phyloP scores from a whole-genome alignment of 495 filamentous ascomycete species.

The Podospora fimiseda region DNA sequence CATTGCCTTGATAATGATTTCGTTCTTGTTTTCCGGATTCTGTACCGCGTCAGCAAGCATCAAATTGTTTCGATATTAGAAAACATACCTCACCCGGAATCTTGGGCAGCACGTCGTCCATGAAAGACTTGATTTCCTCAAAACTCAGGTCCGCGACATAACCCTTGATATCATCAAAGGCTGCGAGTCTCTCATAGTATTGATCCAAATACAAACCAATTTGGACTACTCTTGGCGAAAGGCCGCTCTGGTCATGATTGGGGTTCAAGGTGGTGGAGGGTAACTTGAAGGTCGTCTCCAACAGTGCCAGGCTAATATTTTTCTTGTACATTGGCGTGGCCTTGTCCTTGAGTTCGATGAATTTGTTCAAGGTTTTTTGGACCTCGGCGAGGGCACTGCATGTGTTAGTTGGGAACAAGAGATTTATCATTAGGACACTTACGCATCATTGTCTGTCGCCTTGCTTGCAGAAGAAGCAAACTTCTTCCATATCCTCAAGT shows the following conservation, averaged over 20 bases:
- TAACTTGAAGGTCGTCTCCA: slow-evolving; percentile 22
- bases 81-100: slow-evolving; percentile 21
- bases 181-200: slow-evolving; percentile 27
- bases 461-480: slow-evolving; percentile 27
- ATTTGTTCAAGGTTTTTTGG: slow-evolving; percentile 19
- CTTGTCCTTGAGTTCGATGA: slow-evolving; percentile 21
- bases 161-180: slow-evolving; percentile 31
- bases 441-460: slow-evolving; percentile 25
- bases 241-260: slow-evolving; percentile 2
- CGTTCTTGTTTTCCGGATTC: slow-evolving; percentile 13
- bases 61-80: neutral
- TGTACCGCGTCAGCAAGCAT: slow-evolving; percentile 2
- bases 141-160: slow-evolving; percentile 27
- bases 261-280: slow-evolving; percentile 5
- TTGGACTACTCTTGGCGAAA: slow-evolving; percentile 24
- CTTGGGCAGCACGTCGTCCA: slow-evolving; percentile 22
- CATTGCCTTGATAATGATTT: slow-evolving; percentile 20
- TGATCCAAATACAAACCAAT: slow-evolving; percentile 28
- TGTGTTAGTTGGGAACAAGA: no score
- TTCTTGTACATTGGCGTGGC: slow-evolving; percentile 30
- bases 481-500: slow-evolving; percentile 29
- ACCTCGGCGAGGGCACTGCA: slow-evolving; percentile 32
- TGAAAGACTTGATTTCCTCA: slow-evolving; percentile 24
- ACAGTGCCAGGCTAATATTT: slow-evolving; percentile 23
- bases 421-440: slow-evolving; percentile 13